These are phyloP conservation scores for Caloboletus inedulis DNA, from an alignment of 1,284 basidiomycete genomes.

Conservation along the genomic window DNA sequence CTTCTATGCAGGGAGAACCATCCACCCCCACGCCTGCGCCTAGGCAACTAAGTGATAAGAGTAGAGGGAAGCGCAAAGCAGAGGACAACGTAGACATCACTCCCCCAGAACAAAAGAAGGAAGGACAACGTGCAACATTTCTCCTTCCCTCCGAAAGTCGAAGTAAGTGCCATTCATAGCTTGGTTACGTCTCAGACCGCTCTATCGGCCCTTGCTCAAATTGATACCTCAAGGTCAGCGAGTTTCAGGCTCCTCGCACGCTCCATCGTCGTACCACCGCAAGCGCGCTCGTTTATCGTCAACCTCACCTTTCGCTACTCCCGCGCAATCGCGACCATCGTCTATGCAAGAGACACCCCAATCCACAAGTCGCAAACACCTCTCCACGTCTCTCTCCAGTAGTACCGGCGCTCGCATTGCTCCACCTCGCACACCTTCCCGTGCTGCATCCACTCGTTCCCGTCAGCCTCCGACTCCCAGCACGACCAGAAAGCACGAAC, in stretches of 20 bases:
- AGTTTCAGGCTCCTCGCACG: constrained; percentile 41
- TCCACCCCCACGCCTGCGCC: constrained; percentile 34
- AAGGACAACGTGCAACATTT: constrained; percentile 35
- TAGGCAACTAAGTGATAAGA: constrained; percentile 34
- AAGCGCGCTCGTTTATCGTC: constrained; percentile 63
- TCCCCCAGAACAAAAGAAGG: constrained; percentile 46
- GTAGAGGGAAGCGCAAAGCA: constrained; percentile 50
- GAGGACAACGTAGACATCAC: constrained; percentile 48
- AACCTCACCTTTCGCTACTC: constrained; percentile 37
- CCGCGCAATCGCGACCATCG: constrained; percentile 34
- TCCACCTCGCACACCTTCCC: constrained; percentile 37
- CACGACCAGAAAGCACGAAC: constrained; percentile 33
- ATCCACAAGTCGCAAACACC: constrained; percentile 33
- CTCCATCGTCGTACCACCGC: constrained; percentile 66
- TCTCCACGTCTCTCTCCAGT: constrained; percentile 56
- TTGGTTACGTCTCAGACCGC: constrained; percentile 25
- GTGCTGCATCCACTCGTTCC: constrained; percentile 39
- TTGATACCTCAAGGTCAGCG: constrained; percentile 31
- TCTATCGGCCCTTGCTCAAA: constrained; percentile 23
- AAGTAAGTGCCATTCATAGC: constrained; percentile 22
- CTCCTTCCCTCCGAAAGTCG: constrained; percentile 50
- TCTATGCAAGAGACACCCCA: constrained; percentile 33
- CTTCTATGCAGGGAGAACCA: constrained; percentile 24
- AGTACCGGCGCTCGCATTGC: constrained; percentile 39
- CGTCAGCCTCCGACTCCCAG: constrained; percentile 29